Conservation (phyloP, 352 stramenopile species). For the Phytophthora hybrid region DNA sequence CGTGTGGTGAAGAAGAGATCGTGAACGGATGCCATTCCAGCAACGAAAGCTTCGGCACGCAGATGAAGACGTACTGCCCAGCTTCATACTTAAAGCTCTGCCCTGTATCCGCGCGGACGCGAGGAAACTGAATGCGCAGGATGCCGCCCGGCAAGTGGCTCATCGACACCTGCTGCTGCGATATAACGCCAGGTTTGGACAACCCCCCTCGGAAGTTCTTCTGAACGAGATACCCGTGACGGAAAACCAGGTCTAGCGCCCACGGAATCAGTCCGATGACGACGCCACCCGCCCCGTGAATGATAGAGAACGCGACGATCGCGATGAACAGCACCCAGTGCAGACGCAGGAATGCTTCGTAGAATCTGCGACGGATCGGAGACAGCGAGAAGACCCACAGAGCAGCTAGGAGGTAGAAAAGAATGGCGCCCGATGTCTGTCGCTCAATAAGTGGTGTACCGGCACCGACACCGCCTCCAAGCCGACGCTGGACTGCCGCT, state of each 20-base stretch:
- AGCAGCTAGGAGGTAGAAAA: slow-evolving; percentile 38
- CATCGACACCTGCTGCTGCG: slow-evolving; percentile 25
- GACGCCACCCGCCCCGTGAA: slow-evolving; percentile 45
- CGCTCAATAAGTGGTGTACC: not conserved
- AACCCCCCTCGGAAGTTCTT: slow-evolving; percentile 26
- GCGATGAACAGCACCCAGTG: slow-evolving; percentile 58
- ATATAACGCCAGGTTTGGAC: slow-evolving; percentile 26
- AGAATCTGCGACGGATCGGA: slow-evolving; percentile 50
- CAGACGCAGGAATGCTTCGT: slow-evolving; percentile 51
- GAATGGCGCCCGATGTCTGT: slow-evolving; percentile 14
- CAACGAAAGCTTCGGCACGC: slow-evolving; percentile 58
- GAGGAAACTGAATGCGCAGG: slow-evolving; percentile 47
- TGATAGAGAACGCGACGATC: slow-evolving; percentile 43
- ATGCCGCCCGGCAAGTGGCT: slow-evolving; percentile 26
- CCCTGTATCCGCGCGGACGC: slow-evolving; percentile 32
- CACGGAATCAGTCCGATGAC: slow-evolving; percentile 43
- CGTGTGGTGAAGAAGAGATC: slow-evolving; percentile 67
- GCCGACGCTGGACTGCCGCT: slow-evolving; percentile 2
- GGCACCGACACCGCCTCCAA: not conserved
- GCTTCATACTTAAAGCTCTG: slow-evolving; percentile 43
- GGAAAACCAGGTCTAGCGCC: slow-evolving; percentile 48
- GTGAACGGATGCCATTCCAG: slow-evolving; percentile 90
- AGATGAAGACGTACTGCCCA: slow-evolving; percentile 79
- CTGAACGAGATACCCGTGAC: slow-evolving; percentile 27
- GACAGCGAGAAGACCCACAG: slow-evolving; percentile 38